A percentile compares a stretch with the other conserved stretches of the same genome.
These are phyloP conservation scores for Kwoniella botswanensis DNA, from an alignment of 768 basidiomycete genomes.

Conservation along the genomic window DNA sequence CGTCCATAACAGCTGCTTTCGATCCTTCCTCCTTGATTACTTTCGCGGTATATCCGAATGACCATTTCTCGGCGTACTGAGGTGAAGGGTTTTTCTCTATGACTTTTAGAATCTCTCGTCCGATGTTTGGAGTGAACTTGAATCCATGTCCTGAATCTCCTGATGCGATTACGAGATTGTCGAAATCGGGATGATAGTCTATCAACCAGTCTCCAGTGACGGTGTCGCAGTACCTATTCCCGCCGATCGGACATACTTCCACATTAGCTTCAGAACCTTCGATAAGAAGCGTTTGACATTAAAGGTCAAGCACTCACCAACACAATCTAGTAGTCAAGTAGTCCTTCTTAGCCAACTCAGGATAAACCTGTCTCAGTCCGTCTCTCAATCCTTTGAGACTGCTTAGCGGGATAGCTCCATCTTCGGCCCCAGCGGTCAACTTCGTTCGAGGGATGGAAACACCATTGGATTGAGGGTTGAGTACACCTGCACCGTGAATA, in stretches of 20 bases:
- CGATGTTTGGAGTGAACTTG: conserved; percentile 86
- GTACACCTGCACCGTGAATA: conserved; percentile 74
- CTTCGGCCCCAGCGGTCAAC: conserved; percentile 64
- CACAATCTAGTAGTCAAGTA: conserved; percentile 79
- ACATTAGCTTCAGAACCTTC: not conserved
- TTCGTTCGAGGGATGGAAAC: conserved; percentile 81
- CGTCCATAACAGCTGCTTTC: conserved; percentile 14
- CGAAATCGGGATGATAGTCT: conserved; percentile 67
- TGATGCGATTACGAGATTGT: conserved; percentile 76
- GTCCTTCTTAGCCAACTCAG: conserved; percentile 74
- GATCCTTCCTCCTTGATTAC: conserved; percentile 8
- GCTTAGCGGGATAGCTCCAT: conserved; percentile 71
- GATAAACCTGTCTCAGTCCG: conserved; percentile 69
- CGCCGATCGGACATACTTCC: not conserved
- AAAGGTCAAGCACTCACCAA: conserved; percentile 64
- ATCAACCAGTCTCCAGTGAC: conserved; percentile 88
- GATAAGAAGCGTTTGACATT: too few relatives aligned
- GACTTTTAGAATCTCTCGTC: conserved; percentile 73
- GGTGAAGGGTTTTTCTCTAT: conserved; percentile 70
- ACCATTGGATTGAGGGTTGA: conserved; percentile 60
- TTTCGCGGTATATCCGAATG: conserved; percentile 59
- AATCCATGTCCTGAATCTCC: conserved; percentile 68
- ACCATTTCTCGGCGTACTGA: conserved; percentile 67
- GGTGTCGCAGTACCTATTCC: conserved; percentile 82
- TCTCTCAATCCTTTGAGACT: conserved; percentile 67